Percentiles rank a stretch among this genome's conserved stretches.
phyloP scores from a whole-genome alignment of 805 yeast genomes.

The Wickerhamiella cacticola region DNA sequence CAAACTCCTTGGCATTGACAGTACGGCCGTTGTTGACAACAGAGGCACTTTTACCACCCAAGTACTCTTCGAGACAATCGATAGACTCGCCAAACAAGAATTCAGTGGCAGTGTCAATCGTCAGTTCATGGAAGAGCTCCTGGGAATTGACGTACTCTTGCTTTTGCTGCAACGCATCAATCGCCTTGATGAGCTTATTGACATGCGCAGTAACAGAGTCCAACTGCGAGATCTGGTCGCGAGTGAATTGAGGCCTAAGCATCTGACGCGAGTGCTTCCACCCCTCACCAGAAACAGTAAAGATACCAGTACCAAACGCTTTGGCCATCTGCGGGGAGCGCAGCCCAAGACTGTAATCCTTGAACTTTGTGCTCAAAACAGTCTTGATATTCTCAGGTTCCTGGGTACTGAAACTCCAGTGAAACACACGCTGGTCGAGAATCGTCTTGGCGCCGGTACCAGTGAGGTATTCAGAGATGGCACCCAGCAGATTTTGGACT shows the following conservation, averaged over 20 bases:
- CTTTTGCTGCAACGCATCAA: background rate
- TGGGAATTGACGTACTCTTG: constrained; percentile 23
- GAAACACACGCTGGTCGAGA: constrained; percentile 28
- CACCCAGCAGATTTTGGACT: background rate
- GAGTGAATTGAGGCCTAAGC: constrained; percentile 25
- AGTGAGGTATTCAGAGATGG: background rate
- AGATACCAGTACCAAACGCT: constrained; percentile 27
- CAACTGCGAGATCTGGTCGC: constrained; percentile 16
- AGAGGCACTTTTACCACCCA: constrained; percentile 6
- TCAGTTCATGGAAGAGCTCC: constrained; percentile 24
- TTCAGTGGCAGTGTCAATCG: constrained; percentile 30
- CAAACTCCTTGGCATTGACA: constrained; percentile 18
- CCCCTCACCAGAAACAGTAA: constrained; percentile 27
- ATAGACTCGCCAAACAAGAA: constrained; percentile 28
- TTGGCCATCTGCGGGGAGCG: constrained; percentile 21
- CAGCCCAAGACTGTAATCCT: constrained; percentile 25
- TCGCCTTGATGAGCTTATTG: constrained; percentile 14
- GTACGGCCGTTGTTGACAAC: constrained; percentile 14
- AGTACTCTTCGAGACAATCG: constrained; percentile 17
- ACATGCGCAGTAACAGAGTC: constrained; percentile 16
- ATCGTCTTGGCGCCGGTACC: background rate
- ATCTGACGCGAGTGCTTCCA: constrained; percentile 29
- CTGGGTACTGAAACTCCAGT: constrained; percentile 22
- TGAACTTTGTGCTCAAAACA: constrained; percentile 26
- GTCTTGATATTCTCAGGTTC: constrained; percentile 29